A percentile compares a stretch with the other conserved stretches of the same genome.
Evolutionary conservation across 805 yeast genomes (phyloP).

Genomic region (Barnettozyma pratensis): DNA sequence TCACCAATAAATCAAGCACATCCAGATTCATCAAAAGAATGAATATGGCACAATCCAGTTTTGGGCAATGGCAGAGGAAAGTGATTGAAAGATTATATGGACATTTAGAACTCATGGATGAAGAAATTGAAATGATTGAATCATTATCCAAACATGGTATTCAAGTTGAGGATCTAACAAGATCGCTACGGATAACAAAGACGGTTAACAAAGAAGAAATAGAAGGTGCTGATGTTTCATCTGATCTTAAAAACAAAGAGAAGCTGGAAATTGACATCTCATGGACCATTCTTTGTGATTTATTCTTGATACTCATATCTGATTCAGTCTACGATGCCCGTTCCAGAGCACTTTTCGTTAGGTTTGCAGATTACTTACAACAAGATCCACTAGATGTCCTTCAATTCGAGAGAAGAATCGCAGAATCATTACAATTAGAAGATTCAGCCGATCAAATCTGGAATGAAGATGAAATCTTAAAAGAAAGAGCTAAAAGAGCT

Average conservation of each 20-base stretch:
- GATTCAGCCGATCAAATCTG: constrained; percentile 74
- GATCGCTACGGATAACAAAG: constrained; percentile 49
- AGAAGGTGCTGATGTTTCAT: constrained; percentile 13
- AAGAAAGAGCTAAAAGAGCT: constrained; percentile 61
- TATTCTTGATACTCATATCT: constrained; percentile 71
- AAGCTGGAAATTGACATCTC: constrained; percentile 64
- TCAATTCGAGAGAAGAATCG: constrained; percentile 86
- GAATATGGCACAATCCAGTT: constrained; percentile 65
- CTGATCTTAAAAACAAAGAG: constrained; percentile 7
- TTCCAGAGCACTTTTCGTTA: constrained; percentile 71
- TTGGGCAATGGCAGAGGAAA: constrained; percentile 79
- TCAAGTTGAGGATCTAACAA: constrained; percentile 62
- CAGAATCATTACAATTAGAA: constrained; percentile 86
- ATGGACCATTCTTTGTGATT: constrained; percentile 93
- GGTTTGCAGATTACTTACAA: constrained; percentile 59
- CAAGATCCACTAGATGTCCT: constrained; percentile 63
- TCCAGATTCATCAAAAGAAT: constrained; percentile 51
- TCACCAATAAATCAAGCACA: constrained; percentile 39
- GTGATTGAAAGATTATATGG: constrained; percentile 67
- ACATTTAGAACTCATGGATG: constrained; percentile 73
- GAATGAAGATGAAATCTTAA: constrained; percentile 66
- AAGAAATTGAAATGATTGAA: constrained; percentile 84
- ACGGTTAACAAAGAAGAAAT: constrained; percentile 47
- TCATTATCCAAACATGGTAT: constrained; percentile 81
- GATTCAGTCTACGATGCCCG: constrained; percentile 88